Base-by-base conservation (phyloP, 83 land plant species). In the Picea abies region DNA sequence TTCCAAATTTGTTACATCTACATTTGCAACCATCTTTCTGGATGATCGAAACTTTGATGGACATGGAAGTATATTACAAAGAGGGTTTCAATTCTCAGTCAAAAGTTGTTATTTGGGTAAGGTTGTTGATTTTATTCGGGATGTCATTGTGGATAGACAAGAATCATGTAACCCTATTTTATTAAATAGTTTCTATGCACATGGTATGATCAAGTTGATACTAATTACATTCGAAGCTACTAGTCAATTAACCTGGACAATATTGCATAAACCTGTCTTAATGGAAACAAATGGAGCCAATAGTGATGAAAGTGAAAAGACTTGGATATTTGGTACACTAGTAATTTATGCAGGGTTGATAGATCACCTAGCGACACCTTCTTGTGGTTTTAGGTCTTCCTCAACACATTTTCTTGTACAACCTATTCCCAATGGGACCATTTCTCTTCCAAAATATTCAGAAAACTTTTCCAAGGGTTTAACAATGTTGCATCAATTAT, bases 301-400 rank as follows among this genome's bases (percentile, higher is more conserved):
- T 56, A 83, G 80, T 56, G 92, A 91, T 47, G 92, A 90, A 63
- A 85, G 66, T 25, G 89, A 87, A 25, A 81, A 88, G 81, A 87
- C 94, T 23, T 97, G 99, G 99, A 89, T 98, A 32, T 84, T 93
- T 87, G 96, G 96, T 80, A 92, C 98, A 11, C 83, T 96, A 79
- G 90, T 88, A 47, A 91, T 88, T 82, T 98, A 96, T 84, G 88
- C 94, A 5, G 88, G 88, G 79, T 90, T 96, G 70, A 84, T 98
- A 90, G 99, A 96, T 76, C 97, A 94, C 81, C 83, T 98, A 79
- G 97, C 88, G 25, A 96, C 97, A n/a, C 95, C 99, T 0, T 89
- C 99, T 3, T 81, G 86, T 68, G 88, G 96, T 15, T 71, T 98
- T 60, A 89, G 94, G 71, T 91, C 97, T 49, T 82, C 88, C 16